phyloP scores from a whole-genome alignment of 805 yeast species.

The Kodamaea fukazawae region DNA sequence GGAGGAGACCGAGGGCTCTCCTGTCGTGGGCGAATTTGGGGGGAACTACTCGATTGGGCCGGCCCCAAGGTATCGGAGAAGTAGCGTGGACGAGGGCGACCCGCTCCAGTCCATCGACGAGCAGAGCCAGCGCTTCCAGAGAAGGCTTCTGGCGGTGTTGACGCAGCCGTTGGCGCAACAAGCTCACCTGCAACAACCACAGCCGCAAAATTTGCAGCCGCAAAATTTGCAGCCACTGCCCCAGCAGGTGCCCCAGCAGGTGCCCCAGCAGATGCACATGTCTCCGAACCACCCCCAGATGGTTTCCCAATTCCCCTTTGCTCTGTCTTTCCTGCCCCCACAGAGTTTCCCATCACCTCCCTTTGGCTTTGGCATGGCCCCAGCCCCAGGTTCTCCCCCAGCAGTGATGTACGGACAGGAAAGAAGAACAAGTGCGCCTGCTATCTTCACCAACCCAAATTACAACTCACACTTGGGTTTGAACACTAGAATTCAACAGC shows the following conservation, averaged over 20 bases:
- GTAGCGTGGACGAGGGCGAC: conserved; percentile 7
- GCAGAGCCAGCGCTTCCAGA: background rate
- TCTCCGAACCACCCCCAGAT: background rate
- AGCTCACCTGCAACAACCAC: background rate
- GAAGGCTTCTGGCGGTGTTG: too few species aligned
- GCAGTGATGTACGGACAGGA: background rate
- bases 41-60: conserved; percentile 2
- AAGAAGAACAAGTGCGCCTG: conserved; percentile 5
- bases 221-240: conserved; percentile 2
- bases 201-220: background rate
- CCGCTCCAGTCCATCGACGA: conserved; percentile 8
- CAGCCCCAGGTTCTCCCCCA: background rate
- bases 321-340: conserved; percentile 1
- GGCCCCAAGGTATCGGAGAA: conserved; percentile 7
- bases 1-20: background rate
- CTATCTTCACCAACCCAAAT: conserved; percentile 1
- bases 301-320: background rate
- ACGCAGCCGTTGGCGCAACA: background rate
- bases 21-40: too few species aligned
- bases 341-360: background rate
- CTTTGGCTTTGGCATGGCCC: background rate
- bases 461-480: background rate
- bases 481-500: conserved; percentile 2
- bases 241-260: conserved; percentile 1
- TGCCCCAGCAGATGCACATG: background rate